A percentile compares a stretch with the other conserved stretches of the same genome.
Conservation (phyloP, 1,139 yeast species). For the Diutina neorugosa region DNA sequence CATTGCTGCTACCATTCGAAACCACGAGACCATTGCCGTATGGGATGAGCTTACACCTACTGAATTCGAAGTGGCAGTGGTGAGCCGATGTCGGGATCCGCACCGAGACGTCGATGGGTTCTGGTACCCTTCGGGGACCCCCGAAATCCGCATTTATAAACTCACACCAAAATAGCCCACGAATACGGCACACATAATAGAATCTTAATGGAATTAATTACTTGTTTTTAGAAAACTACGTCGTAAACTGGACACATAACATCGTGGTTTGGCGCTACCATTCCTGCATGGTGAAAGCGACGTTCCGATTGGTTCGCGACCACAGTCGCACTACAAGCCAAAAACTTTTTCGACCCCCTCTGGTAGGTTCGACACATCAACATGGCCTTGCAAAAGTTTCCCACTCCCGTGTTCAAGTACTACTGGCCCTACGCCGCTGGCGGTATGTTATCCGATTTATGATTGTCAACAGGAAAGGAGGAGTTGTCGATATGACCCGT, state of each 20-base stretch:
- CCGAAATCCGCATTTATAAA: conserved; percentile 32
- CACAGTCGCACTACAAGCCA: background rate
- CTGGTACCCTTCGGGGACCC: conserved; percentile 23
- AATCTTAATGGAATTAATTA: background rate
- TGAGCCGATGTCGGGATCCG: conserved; percentile 12
- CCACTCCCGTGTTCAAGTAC: conserved; percentile 35
- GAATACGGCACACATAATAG: background rate
- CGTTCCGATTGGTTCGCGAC: background rate
- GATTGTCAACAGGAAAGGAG: no score
- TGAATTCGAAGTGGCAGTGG: conserved; percentile 18
- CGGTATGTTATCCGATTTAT: conserved; percentile 24
- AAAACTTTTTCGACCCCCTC: background rate
- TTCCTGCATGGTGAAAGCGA: background rate
- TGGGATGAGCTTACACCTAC: conserved; percentile 37
- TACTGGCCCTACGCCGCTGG: conserved; percentile 41
- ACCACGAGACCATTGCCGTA: conserved; percentile 37
- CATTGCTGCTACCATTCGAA: conserved; percentile 70
- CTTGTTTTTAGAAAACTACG: background rate
- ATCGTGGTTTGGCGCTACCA: background rate
- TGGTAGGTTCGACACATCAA: background rate
- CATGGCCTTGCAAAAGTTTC: conserved; percentile 15
- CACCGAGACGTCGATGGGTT: conserved; percentile 11
- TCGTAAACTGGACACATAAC: background rate
- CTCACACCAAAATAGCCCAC: conserved; percentile 7
- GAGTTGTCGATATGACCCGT: no score